Percentiles rank a stretch among this genome's conserved stretches.
phyloP scores from a whole-genome alignment of 306 rosid species.

The Echinosophora koreensis region DNA sequence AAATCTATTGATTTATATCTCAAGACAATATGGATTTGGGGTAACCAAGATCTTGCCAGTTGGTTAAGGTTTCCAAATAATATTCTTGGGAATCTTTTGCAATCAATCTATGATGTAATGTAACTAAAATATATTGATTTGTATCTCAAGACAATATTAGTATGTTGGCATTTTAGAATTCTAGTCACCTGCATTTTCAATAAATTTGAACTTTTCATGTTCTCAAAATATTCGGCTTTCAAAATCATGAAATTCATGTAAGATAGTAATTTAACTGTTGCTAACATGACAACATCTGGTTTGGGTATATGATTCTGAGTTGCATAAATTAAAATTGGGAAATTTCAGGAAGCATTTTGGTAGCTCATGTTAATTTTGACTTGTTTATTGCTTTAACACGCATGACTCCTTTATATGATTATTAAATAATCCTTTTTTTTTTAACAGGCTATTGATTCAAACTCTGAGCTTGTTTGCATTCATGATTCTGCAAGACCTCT shows the following conservation, averaged over 20 bases:
- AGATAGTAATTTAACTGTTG: conserved; percentile 11
- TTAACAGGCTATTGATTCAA: conserved; percentile 77
- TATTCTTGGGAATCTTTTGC: conserved; percentile 1
- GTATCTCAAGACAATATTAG: neutral
- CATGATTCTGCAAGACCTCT: conserved; percentile 99
- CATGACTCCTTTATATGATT: conserved; percentile 10
- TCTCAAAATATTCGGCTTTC: conserved; percentile 11
- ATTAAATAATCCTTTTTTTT: conserved; percentile 27
- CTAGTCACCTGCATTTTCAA: neutral
- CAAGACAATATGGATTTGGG: neutral
- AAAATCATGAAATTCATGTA: conserved; percentile 15
- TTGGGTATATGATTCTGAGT: conserved; percentile 12
- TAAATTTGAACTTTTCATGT: neutral
- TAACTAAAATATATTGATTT: conserved; percentile 1
- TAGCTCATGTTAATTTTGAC: neutral
- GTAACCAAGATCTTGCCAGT: conserved; percentile 14
- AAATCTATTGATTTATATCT: conserved; percentile 14
- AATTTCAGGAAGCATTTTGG: neutral
- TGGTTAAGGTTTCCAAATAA: neutral
- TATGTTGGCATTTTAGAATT: neutral
- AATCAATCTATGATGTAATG: conserved; percentile 7
- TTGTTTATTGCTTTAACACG: conserved; percentile 8
- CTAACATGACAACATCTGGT: conserved; percentile 3
- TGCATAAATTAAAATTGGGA: conserved; percentile 22
- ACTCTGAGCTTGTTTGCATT: conserved; percentile 87